Conservation (phyloP, 2,329 filamentous ascomycete genomes). For the Tympanopsis confertula region DNA sequence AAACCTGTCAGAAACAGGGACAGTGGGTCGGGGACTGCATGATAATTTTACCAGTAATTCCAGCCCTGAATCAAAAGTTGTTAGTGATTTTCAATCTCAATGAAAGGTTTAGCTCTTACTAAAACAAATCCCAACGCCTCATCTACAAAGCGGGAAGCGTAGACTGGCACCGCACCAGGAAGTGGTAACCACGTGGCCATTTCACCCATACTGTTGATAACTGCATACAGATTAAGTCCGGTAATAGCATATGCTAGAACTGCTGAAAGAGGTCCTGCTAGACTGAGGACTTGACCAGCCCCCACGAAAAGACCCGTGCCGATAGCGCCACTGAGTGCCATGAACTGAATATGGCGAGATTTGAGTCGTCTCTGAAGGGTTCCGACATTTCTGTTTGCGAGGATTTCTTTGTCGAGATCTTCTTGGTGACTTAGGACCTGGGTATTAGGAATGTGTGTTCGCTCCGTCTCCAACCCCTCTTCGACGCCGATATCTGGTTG, state of each 20-base stretch:
- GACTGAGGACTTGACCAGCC: conserved; percentile 19
- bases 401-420: no score
- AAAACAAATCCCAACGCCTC: conserved; percentile 4
- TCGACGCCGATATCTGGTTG: no score
- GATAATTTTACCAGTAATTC: conserved; percentile 42
- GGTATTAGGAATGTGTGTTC: no score
- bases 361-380: neutral
- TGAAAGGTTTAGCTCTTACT: conserved; percentile 3
- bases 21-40: no score
- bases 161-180: conserved; percentile 7
- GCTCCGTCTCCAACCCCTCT: no score
- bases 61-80: conserved; percentile 35
- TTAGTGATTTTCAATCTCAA: conserved; percentile 24
- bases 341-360: neutral
- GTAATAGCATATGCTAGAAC: conserved; percentile 14
- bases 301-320: conserved; percentile 27
- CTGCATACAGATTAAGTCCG: conserved; percentile 3
- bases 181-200: conserved; percentile 7
- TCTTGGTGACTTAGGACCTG: no score
- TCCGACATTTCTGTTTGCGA: no score
- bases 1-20: no score
- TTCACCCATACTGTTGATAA: conserved; percentile 7
- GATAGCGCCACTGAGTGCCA: conserved; percentile 16
- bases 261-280: conserved; percentile 13
- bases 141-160: conserved; percentile 9